phyloP scores from a whole-genome alignment of 306 rosid genomes.

The Prunus mongolica region DNA sequence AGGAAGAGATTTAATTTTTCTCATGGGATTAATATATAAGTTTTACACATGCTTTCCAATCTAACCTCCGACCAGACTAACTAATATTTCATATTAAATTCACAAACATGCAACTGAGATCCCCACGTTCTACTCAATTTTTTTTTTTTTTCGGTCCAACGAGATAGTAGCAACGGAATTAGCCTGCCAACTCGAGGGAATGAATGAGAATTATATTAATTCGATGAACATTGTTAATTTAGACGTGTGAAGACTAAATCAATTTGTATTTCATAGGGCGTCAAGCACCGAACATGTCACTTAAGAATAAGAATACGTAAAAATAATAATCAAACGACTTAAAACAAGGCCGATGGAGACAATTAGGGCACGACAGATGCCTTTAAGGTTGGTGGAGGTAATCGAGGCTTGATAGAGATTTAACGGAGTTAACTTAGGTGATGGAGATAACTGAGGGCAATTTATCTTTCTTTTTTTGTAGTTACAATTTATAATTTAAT shows the following conservation, averaged over 20 bases:
- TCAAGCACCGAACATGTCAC: background rate
- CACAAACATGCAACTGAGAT: constrained; percentile 16
- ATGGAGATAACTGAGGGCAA: background rate
- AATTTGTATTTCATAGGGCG: background rate
- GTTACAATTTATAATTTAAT: background rate
- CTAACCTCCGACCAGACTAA: constrained; percentile 35
- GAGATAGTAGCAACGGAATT: background rate
- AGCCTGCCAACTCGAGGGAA: background rate
- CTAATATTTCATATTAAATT: constrained; percentile 31
- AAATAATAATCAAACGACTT: background rate
- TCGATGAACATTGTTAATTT: background rate
- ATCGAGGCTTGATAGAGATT: background rate
- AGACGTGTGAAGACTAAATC: background rate
- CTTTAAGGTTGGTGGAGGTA: background rate
- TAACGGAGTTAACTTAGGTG: background rate
- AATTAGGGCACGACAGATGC: background rate
- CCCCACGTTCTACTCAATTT: background rate
- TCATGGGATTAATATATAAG: background rate
- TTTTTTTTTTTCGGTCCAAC: background rate
- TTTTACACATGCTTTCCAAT: constrained; percentile 20
- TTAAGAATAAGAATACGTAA: background rate
- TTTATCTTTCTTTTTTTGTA: background rate
- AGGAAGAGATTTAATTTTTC: background rate
- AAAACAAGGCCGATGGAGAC: background rate
- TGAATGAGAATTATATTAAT: background rate